Base-by-base conservation (phyloP, 345 rosid species). In the Sisymbrium altissimum region DNA sequence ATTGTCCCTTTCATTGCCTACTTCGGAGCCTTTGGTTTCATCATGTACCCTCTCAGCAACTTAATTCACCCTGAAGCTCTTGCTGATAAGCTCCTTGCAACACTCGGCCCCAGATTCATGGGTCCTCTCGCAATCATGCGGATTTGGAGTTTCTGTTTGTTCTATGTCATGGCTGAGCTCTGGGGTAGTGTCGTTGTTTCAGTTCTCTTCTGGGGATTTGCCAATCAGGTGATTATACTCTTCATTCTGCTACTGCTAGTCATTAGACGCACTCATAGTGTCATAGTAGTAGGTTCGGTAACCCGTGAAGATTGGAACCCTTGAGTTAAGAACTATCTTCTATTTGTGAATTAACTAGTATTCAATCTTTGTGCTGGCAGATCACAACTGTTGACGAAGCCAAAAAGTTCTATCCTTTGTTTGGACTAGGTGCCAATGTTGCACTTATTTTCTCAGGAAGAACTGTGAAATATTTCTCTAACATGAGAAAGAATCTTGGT, bases 161-260 rank as follows among this genome's bases (percentile, higher is more conserved):
- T 94, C 78, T 94, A 94, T 84, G 98, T 94, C 70, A 94, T 94
- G 98, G 98, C 97, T 79, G 98, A 94, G 79, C 87, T 91, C 80
- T 94, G 98, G 97, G 98, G 98, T 19, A 94, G 98, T 35, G 98
- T 94, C 33, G 98, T 94, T 40, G 64, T 94, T 70, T 94, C 98
- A 19, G 98, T 94, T 78, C 89, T 94, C 32, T 94, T 94, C 65
- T 94, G 98, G 98, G 98, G 98, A 8, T 87, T 91, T 57, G 98
- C 98, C 32, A 94, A 94, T 87, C 98, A 94, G 97, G 98, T 91
- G 67, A 78, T 46, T 64, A 54, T 35, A 35, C 30, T 52, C 64
- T n/a, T 52, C 21, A 3, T 36, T 36, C 7, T 50, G 14, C 53
- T 61, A 17, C 61, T 59, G 17, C 36, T 61, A 13, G 43, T 61